Evolutionary conservation across 495 filamentous ascomycete species (phyloP), one percentile per base, ranked within the genome.

Genomic region (Lasiosphaeriaceae sp.): DNA sequence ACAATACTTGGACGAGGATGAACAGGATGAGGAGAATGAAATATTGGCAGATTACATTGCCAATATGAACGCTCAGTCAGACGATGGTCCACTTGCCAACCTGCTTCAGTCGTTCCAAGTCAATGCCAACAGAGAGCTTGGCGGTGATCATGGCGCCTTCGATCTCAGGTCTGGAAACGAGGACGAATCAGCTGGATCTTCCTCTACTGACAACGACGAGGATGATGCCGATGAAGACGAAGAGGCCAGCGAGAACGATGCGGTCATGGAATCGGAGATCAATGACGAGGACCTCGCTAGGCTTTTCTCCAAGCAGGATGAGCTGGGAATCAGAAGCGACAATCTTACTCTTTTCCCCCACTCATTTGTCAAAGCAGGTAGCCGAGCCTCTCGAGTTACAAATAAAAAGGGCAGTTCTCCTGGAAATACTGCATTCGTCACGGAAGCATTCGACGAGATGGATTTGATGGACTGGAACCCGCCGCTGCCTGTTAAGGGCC

Each of bases 391-490:
- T 31, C 26, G 26, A 31, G 26, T 9, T 9, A 4, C 9, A 41
- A 55, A 63, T 21, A 44, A 48, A 17, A 45, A 4, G 16, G 11
- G 17, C 11, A 44, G 35, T 8, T 11, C 19, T 39, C 4, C 17
- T 9, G 22, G 37, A 22, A 83, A 80, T 41, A 86, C 85, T 14
- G 77, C 74, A 16, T 71, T 77, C 12, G 80, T 92, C 56, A 87
- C 86, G 0, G 86, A 92, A 64, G 83, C 84, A 2, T 92, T 93
- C 62, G 83, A 86, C 60, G 86, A 82, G 23, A 83, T 96, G 58
- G 90, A 96, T 64, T 75, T 94, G 26, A 90, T 90, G 83, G 90
- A 94, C 59, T 89, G 87, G 68, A 79, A 87, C 21, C 80, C 85
- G n/a, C 85, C 71, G 55, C 84, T 20, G 75, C 74, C 46, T 77